A percentile compares a stretch with the other conserved stretches of the same genome.
Conservation (phyloP, 2,329 filamentous ascomycete genomes). For the Stachybotrys chartarum region DNA sequence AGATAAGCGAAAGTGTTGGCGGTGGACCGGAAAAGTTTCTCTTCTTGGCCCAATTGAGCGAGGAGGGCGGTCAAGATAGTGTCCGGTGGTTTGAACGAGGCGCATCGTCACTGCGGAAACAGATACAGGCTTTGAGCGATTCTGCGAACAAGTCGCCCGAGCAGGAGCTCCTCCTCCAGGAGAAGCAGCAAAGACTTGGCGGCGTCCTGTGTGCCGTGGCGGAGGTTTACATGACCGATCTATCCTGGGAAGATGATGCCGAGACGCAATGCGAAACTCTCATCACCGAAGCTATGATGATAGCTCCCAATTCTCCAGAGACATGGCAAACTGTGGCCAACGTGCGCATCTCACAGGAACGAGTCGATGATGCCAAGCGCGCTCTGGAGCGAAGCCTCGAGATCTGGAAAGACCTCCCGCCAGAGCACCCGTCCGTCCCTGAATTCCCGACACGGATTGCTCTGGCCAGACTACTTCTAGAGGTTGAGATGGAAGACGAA, state of each 20-base stretch:
- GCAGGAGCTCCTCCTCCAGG: conserved; percentile 43
- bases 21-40: conserved; percentile 91
- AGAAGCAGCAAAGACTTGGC: conserved; percentile 73
- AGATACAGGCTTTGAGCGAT: conserved; percentile 59
- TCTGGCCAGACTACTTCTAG: conserved; percentile 79
- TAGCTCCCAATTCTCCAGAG: conserved; percentile 75
- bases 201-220: conserved; percentile 90
- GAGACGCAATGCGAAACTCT: conserved; percentile 82
- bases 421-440: conserved; percentile 65
- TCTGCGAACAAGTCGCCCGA: conserved; percentile 27
- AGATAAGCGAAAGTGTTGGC: conserved; percentile 60
- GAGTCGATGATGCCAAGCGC: conserved; percentile 69
- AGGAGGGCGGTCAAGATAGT: conserved; percentile 59
- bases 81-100: conserved; percentile 64
- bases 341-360: conserved; percentile 81
- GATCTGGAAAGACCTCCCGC: conserved; percentile 73
- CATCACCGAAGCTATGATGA: conserved; percentile 82
- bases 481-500: conserved; percentile 77
- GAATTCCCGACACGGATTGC: conserved; percentile 83
- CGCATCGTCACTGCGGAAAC: conserved; percentile 62
- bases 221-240: conserved; percentile 98
- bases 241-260: conserved; percentile 87
- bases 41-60: conserved; percentile 85
- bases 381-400: conserved; percentile 74
- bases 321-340: conserved; percentile 94